Base-by-base conservation (phyloP, 176 grass and related monocot genomes). In the Microstegium vimineum region DNA sequence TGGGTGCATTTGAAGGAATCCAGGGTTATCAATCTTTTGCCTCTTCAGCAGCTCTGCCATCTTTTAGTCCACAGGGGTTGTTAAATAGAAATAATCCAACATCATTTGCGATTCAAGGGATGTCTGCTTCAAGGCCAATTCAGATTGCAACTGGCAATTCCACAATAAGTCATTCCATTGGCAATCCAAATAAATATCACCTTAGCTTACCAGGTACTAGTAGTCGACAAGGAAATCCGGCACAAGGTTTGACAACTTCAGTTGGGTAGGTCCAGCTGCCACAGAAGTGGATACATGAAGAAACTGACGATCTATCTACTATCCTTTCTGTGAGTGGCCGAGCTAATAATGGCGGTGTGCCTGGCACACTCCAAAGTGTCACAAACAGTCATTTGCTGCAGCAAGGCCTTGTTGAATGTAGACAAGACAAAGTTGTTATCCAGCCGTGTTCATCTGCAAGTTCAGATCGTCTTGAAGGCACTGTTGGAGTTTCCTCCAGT, bases 1-100 rank as follows among this genome's bases (percentile, higher is more conserved):
- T 95, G 79, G 89, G 91, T 78, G 89, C 86, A 77, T 90, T 96
- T 79, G 97, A 99, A 57, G 89, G 89, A 5, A 78, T 94, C 42
- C 84, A 89, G 57, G 87, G 76, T 42, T 94, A 93, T 45, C 93
- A 90, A 71, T 59, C 78, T 42, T 91, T 90, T 72, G 66, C 60
- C 11, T 16, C 89, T 71, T 92, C 91, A 84, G 76, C 85, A 69
- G 83, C 74, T 20, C 59, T 88, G 72, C 37, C 92, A 89, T 88
- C 90, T 66, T 94, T 94, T 75, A 90, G 86, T 78, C 68, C 92
- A 61, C 91, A 79, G 68, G 90, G 82, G 73, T 65, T 91, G 62
- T 70, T 93, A 49, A 80, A 35, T 66, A 77, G 85, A 85, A 69
- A 76, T 45, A 90, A 77, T 31, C 67, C 74, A 37, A 56, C 75